These are phyloP conservation scores for Rhododendron kiyosumense DNA, from an alignment of 148 eudicot species.

Conservation along the genomic window DNA sequence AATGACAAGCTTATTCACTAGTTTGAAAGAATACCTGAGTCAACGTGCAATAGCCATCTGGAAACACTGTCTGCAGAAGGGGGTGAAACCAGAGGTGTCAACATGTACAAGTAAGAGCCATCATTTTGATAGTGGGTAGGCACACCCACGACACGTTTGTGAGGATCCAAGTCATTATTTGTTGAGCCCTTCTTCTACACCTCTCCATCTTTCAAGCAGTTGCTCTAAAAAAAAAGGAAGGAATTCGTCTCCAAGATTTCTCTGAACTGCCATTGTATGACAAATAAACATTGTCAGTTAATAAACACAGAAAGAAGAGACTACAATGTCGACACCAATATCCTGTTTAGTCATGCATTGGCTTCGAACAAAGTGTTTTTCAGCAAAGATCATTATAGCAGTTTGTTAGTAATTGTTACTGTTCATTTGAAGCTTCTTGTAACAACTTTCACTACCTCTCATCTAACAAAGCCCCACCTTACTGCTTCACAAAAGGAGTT, in stretches of 20 bases:
- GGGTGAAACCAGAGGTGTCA: slow-evolving; percentile 73
- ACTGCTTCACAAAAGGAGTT: not conserved
- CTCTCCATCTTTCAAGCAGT: slow-evolving; percentile 21
- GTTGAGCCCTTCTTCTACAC: slow-evolving; percentile 14
- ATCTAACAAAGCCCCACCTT: not conserved
- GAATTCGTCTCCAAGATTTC: slow-evolving; percentile 26
- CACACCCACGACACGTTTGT: slow-evolving; percentile 36
- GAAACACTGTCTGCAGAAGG: slow-evolving; percentile 60
- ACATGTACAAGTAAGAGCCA: slow-evolving; percentile 57
- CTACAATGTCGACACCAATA: not conserved
- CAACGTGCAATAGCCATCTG: slow-evolving; percentile 49
- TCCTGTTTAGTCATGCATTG: not conserved
- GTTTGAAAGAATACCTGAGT: slow-evolving; percentile 28
- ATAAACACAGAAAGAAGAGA: not conserved
- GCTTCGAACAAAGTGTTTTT: not conserved
- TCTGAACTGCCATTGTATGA: slow-evolving; percentile 29
- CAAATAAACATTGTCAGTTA: not conserved
- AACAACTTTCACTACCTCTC: not conserved
- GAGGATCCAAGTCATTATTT: slow-evolving; percentile 14
- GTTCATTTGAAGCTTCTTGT: not conserved
- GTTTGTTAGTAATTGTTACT: not conserved
- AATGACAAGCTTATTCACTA: not conserved
- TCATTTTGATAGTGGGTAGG: slow-evolving; percentile 60
- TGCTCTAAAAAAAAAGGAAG: slow-evolving; percentile 42
- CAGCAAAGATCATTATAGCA: not conserved